Conservation (phyloP, 441 rosid genomes). For the Sinapis alba region DNA sequence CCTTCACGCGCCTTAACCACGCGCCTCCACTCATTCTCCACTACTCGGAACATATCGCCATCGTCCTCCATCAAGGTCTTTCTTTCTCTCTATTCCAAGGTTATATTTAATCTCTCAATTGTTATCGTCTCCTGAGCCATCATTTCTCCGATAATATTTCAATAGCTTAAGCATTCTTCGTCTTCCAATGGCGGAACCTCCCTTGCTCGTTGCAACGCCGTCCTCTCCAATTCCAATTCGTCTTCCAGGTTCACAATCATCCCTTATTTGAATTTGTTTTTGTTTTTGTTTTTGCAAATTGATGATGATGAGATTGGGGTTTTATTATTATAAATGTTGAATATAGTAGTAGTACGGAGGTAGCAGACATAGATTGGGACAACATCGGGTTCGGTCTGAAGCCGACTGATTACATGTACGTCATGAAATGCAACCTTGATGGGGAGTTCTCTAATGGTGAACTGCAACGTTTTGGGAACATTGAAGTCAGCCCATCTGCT, state of each 20-base stretch:
- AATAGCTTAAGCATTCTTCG: constrained; percentile 48
- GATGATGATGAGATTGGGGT: no score
- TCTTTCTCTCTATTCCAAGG: not conserved
- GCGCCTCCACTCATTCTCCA: constrained; percentile 37
- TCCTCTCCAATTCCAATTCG: constrained; percentile 55
- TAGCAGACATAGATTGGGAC: constrained; percentile 86
- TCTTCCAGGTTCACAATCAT: constrained; percentile 42
- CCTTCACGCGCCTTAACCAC: constrained; percentile 42
- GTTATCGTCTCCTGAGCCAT: not conserved
- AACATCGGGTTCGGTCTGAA: constrained; percentile 72
- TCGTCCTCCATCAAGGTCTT: constrained; percentile 48
- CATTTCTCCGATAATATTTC: not conserved
- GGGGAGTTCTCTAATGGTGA: constrained; percentile 69
- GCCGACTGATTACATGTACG: constrained; percentile 83
- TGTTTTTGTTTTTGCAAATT: constrained; percentile 36
- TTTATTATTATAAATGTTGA: no score
- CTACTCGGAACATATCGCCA: constrained; percentile 20
- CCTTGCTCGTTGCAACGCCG: constrained; percentile 45
- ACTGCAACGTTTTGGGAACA: constrained; percentile 80
- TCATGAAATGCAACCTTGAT: constrained; percentile 62
- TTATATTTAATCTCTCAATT: not conserved
- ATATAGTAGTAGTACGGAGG: constrained; percentile 43
- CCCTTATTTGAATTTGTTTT: no score
- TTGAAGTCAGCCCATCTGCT: constrained; percentile 86
- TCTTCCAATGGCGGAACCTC: constrained; percentile 42